Conservation (phyloP, 1,284 basidiomycete species). For the Apiotrichum siamense region DNA sequence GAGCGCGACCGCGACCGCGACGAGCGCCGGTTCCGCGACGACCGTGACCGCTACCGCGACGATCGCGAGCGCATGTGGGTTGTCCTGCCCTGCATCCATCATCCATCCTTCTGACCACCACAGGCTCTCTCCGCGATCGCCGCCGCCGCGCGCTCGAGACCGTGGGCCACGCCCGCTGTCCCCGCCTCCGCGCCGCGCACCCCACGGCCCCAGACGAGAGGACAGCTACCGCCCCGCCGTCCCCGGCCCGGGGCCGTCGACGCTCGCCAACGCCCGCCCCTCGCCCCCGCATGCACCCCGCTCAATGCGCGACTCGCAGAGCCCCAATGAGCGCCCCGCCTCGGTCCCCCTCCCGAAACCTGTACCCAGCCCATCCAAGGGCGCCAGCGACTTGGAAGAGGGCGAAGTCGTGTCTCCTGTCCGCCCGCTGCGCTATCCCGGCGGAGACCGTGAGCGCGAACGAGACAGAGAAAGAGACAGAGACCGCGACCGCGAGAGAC, state of each 20-base stretch:
- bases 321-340: slow-evolving; percentile 18
- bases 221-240: slow-evolving; percentile 3
- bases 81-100: neutral
- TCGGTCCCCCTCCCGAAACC: neutral
- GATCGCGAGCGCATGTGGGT: neutral
- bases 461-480: slow-evolving; percentile 22
- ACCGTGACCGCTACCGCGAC: slow-evolving; percentile 8
- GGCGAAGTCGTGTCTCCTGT: slow-evolving; percentile 42
- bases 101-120: too few relatives aligned
- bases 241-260: slow-evolving; percentile 15
- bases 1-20: slow-evolving; percentile 15
- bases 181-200: slow-evolving; percentile 1
- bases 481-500: slow-evolving; percentile 12
- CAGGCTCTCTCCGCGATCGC: slow-evolving; percentile 5
- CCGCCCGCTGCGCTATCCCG: slow-evolving; percentile 13
- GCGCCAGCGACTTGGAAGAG: slow-evolving; percentile 36
- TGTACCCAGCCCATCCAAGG: neutral
- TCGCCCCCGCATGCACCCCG: slow-evolving; percentile 23
- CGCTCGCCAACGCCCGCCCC: slow-evolving; percentile 7
- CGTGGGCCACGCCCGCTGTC: slow-evolving; percentile 4
- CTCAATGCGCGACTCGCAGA: slow-evolving; percentile 27
- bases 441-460: slow-evolving; percentile 5
- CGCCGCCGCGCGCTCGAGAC: slow-evolving; percentile 1
- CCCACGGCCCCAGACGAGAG: neutral
- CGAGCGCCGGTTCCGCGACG: slow-evolving; percentile 9